Evolutionary conservation across 163 green algal genomes (phyloP).

Genomic region (Smithsoniella earleae): DNA sequence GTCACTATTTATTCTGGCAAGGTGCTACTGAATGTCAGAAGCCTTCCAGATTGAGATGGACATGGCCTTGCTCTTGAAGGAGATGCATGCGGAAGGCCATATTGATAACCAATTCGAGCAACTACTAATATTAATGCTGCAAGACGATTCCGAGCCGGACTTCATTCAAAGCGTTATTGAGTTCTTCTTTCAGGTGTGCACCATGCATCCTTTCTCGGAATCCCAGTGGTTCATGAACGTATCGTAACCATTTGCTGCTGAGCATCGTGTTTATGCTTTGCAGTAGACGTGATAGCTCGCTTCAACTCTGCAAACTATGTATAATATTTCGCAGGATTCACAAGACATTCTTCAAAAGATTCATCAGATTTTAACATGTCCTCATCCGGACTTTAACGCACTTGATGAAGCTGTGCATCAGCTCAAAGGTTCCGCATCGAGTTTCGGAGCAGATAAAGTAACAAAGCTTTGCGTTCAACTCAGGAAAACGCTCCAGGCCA

Average conservation of each 20-base stretch:
- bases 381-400: constrained; percentile 9
- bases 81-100: constrained; percentile 23
- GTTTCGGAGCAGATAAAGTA: constrained; percentile 20
- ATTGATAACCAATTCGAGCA: constrained; percentile 30
- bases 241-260: not conserved
- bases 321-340: constrained; percentile 13
- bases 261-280: no score
- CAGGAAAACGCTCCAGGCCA: not conserved
- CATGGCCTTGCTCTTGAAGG: not conserved
- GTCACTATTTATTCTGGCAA: no score
- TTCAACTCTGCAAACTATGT: no score
- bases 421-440: constrained; percentile 20
- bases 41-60: constrained; percentile 2
- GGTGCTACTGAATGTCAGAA: no score
- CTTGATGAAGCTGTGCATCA: constrained; percentile 14
- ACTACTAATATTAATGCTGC: constrained; percentile 16
- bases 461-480: constrained; percentile 19
- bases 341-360: not conserved
- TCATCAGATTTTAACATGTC: not conserved
- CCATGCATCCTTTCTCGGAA: no score
- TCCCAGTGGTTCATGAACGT: not conserved
- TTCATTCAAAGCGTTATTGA: constrained; percentile 22
- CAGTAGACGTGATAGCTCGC: no score
- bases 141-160: constrained; percentile 29
- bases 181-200: constrained; percentile 26